Conservation (phyloP, 306 rosid genomes). For the Adenanthera pavonina region DNA sequence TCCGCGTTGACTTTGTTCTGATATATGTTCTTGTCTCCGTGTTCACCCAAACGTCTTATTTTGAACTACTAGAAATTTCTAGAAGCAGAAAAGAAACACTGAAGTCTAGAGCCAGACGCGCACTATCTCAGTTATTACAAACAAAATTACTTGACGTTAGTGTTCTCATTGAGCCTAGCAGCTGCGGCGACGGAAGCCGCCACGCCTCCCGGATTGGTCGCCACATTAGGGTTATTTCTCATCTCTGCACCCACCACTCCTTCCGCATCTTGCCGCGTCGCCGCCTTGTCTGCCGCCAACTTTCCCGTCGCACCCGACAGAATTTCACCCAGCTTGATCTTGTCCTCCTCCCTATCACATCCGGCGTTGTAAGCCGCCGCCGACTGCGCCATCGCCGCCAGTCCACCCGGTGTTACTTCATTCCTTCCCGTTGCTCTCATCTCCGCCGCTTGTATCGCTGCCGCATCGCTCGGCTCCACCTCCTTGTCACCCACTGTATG, state of each 20-base stretch:
- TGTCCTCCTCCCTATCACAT: slow-evolving; percentile 39
- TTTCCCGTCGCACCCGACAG: slow-evolving; percentile 55
- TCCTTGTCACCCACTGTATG: slow-evolving; percentile 56
- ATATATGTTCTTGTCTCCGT: no score
- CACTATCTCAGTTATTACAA: background rate
- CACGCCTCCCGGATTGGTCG: slow-evolving; percentile 68
- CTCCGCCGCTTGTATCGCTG: slow-evolving; percentile 80
- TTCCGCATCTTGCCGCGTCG: slow-evolving; percentile 63
- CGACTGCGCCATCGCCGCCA: slow-evolving; percentile 62
- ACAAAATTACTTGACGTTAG: background rate
- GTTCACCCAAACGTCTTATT: no score
- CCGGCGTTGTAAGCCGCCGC: slow-evolving; percentile 62
- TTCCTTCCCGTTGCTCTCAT: slow-evolving; percentile 63
- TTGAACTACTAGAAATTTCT: no score
- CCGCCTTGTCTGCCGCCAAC: slow-evolving; percentile 60
- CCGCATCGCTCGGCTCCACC: slow-evolving; percentile 66
- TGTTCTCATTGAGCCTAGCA: slow-evolving; percentile 64
- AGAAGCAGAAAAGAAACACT: no score
- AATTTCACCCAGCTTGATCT: slow-evolving; percentile 66
- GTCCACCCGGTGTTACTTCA: slow-evolving; percentile 58
- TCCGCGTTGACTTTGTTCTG: no score
- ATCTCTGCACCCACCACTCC: slow-evolving; percentile 72
- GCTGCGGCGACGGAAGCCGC: slow-evolving; percentile 72
- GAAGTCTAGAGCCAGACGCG: background rate
- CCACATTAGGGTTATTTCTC: slow-evolving; percentile 55